phyloP scores from a whole-genome alignment of 495 filamentous ascomycete genomes.

The Aspergillus wentii region DNA sequence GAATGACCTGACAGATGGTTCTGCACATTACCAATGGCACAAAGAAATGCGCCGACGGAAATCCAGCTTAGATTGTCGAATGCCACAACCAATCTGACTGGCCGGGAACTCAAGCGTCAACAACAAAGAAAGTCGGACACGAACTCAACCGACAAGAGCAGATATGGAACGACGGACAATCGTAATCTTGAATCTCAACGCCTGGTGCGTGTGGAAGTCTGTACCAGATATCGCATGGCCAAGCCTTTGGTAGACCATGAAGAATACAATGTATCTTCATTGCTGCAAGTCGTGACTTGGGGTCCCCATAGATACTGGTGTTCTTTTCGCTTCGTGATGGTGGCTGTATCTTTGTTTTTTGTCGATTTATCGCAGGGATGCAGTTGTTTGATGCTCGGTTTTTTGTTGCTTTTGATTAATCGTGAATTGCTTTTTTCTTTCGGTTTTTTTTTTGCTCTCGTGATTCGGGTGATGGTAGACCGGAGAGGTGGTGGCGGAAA shows the following conservation, averaged over 20 bases:
- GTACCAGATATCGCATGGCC: slow-evolving; percentile 31
- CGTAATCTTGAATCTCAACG: slow-evolving; percentile 9
- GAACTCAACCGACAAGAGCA: slow-evolving; percentile 32
- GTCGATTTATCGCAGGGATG: background rate
- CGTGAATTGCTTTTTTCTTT: no score
- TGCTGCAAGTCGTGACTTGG: slow-evolving; percentile 44
- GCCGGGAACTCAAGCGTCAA: slow-evolving; percentile 39
- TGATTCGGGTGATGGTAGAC: background rate
- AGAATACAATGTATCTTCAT: slow-evolving; percentile 47
- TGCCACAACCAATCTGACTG: slow-evolving; percentile 5
- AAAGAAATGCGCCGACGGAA: no score
- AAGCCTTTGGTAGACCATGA: slow-evolving; percentile 36
- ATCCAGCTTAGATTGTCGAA: no score
- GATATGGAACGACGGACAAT: background rate
- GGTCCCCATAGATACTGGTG: slow-evolving; percentile 27
- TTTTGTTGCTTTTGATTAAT: background rate
- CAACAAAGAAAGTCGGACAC: slow-evolving; percentile 22
- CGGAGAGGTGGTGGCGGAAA: no score
- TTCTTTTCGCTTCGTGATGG: background rate
- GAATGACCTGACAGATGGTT: no score
- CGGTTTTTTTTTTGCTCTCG: background rate
- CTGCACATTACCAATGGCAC: no score
- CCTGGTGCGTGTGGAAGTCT: slow-evolving; percentile 13
- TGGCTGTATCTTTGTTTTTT: no score
- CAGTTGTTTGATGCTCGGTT: background rate